Evolutionary conservation across 2,329 filamentous ascomycete species (phyloP).

Genomic region (Bipolaris cookei): DNA sequence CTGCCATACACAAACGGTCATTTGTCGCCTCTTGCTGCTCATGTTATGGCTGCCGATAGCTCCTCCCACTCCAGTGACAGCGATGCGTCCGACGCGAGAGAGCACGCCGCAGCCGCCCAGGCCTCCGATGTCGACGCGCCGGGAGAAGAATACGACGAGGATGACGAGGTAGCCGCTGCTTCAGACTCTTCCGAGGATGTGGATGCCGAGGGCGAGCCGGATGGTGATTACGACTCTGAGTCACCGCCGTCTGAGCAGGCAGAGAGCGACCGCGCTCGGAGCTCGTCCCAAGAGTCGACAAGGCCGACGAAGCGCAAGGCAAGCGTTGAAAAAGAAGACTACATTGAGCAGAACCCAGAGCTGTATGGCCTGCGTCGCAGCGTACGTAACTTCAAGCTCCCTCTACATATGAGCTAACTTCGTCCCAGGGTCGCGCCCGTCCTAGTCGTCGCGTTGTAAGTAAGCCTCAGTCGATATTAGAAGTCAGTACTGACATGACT

Average conservation of each 20-base stretch:
- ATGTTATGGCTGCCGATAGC: slow-evolving; percentile 53
- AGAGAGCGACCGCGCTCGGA: slow-evolving; percentile 61
- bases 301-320: slow-evolving; percentile 70
- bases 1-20: slow-evolving; percentile 72
- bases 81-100: slow-evolving; percentile 75
- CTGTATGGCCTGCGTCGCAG: slow-evolving; percentile 93
- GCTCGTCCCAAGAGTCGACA: slow-evolving; percentile 74
- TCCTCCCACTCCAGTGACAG: slow-evolving; percentile 69
- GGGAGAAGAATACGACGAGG: slow-evolving; percentile 51
- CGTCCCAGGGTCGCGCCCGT: slow-evolving; percentile 63
- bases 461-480: slow-evolving; percentile 24
- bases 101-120: slow-evolving; percentile 55
- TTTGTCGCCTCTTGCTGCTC: slow-evolving; percentile 61
- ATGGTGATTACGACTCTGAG: slow-evolving; percentile 77
- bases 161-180: slow-evolving; percentile 53
- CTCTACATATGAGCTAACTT: slow-evolving; percentile 41
- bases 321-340: slow-evolving; percentile 76
- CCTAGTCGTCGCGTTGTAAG: slow-evolving; percentile 66
- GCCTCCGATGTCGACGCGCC: slow-evolving; percentile 51
- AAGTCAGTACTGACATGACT: slow-evolving; percentile 25
- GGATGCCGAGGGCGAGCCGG: slow-evolving; percentile 59
- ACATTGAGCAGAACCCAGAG: slow-evolving; percentile 89
- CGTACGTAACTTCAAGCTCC: slow-evolving; percentile 61
- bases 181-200: slow-evolving; percentile 58
- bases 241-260: slow-evolving; percentile 53